These are phyloP conservation scores for Dioscorea alata DNA, from an alignment of 106 monocot genomes.

Conservation along the genomic window DNA sequence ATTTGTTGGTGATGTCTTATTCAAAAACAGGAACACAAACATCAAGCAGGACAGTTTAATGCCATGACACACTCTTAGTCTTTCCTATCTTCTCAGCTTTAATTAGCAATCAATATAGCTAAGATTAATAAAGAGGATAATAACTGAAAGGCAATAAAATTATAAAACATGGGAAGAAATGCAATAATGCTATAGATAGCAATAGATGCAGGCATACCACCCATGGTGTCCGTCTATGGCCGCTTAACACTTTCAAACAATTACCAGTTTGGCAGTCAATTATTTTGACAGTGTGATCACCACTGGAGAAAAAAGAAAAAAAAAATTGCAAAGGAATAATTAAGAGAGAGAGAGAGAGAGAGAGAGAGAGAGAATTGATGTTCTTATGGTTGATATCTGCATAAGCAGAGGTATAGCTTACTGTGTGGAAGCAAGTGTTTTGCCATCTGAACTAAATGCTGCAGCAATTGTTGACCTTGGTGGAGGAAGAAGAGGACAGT, in stretches of 20 bases:
- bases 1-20: too few species aligned
- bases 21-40: too few species aligned
- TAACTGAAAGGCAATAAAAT: too few species aligned
- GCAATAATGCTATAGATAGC: not conserved
- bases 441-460: conserved; percentile 93
- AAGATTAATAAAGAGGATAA: too few species aligned
- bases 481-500: conserved; percentile 89
- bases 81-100: too few species aligned
- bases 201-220: conserved; percentile 61
- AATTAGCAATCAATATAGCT: too few species aligned
- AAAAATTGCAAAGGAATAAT: not conserved
- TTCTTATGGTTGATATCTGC: too few species aligned
- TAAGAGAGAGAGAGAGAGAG: too few species aligned
- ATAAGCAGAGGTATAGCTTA: conserved; percentile 23
- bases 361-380: too few species aligned
- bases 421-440: conserved; percentile 97
- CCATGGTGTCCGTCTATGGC: conserved; percentile 99
- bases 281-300: conserved; percentile 97
- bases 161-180: too few species aligned
- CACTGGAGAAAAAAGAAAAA: conserved; percentile 41
- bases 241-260: conserved; percentile 84
- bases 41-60: too few species aligned
- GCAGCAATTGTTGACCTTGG: conserved; percentile 98
- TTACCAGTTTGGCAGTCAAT: conserved; percentile 82
- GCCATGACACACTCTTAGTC: too few species aligned